Evolutionary conservation across 2,329 filamentous ascomycete genomes (phyloP).

Genomic region (Sarocladiaceae sp.): DNA sequence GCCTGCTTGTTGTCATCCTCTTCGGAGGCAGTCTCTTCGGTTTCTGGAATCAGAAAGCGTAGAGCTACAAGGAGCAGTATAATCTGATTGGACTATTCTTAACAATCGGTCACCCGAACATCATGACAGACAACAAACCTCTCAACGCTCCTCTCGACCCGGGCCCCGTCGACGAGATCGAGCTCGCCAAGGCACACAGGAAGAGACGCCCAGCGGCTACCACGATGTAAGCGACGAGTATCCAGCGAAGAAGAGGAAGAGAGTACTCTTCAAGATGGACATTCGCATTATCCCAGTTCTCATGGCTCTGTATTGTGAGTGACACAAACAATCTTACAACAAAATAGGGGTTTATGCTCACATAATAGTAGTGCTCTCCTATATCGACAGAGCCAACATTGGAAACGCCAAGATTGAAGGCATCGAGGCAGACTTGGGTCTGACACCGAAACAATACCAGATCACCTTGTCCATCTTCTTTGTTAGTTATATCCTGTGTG

Average conservation of each 20-base stretch:
- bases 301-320: not conserved
- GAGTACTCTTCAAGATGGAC: not conserved
- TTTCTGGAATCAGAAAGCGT: too few species aligned
- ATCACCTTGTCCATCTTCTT: constrained; percentile 52
- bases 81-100: too few species aligned
- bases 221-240: not conserved
- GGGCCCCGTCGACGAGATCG: not conserved
- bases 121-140: not conserved
- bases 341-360: not conserved
- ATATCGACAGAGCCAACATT: constrained; percentile 7
- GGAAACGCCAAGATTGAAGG: constrained; percentile 46
- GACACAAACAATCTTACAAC: not conserved
- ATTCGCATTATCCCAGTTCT: not conserved
- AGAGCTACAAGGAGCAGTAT: too few species aligned
- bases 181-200: not conserved
- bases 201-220: not conserved
- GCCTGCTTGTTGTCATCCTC: too few species aligned
- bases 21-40: too few species aligned
- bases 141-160: not conserved
- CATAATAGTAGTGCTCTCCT: constrained; percentile 6
- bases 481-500: constrained; percentile 56
- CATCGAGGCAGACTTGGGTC: constrained; percentile 28
- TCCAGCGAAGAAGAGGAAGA: not conserved
- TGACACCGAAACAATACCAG: constrained; percentile 55
- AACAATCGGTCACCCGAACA: too few species aligned